Percentiles rank a stretch among this genome's conserved stretches.
Evolutionary conservation across 108 stramenopile species (phyloP).

Genomic region (Cylindrotheca fusiformis): DNA sequence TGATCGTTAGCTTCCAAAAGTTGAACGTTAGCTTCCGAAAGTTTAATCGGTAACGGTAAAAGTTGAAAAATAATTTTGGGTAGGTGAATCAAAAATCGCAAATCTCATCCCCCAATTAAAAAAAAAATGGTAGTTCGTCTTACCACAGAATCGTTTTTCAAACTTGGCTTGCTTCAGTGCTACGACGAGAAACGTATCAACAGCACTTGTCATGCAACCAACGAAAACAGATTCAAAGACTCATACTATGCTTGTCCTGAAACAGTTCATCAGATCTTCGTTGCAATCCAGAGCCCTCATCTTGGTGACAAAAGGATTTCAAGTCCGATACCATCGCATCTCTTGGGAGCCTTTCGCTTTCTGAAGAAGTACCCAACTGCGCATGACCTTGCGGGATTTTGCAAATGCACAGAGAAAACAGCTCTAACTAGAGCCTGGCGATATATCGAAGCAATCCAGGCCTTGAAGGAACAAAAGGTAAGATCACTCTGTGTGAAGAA

Average conservation of each 20-base stretch:
- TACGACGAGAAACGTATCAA: not conserved
- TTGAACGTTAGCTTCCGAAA: no score
- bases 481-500: no score
- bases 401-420: not conserved
- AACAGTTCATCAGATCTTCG: not conserved
- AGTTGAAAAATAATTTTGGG: no score
- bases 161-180: not conserved
- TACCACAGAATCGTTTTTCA: not conserved
- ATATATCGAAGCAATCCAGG: conserved; percentile 1
- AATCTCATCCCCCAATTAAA: no score
- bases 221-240: not conserved
- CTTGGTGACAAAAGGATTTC: not conserved
- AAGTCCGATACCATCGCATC: conserved; percentile 4
- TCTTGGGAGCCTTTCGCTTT: conserved; percentile 3
- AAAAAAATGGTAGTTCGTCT: not conserved
- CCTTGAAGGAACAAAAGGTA: conserved; percentile 11
- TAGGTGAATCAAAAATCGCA: no score
- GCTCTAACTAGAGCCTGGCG: not conserved
- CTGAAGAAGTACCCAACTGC: conserved; percentile 10
- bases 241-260: not conserved
- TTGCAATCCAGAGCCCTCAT: conserved; percentile 1
- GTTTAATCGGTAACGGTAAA: no score
- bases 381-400: not conserved
- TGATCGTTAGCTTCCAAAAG: no score
- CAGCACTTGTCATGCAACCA: not conserved